Conservation (phyloP, 371 early-diverging fungal species). For the Encephalitozoon cuniculi region DNA sequence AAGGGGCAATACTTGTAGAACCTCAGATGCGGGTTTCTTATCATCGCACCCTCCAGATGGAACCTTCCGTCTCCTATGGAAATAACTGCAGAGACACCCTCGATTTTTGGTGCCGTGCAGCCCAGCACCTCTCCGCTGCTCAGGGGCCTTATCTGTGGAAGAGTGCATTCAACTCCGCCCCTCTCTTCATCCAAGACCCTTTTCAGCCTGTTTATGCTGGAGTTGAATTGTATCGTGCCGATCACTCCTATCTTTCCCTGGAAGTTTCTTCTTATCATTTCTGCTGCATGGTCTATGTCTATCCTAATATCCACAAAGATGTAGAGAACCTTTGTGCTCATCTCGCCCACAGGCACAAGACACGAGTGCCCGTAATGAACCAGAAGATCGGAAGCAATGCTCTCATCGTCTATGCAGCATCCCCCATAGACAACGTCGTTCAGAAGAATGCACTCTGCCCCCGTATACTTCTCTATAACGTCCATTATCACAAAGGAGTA, state of each 20-base stretch:
- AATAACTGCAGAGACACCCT: slow-evolving; percentile 62
- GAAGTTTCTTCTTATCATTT: slow-evolving; percentile 74
- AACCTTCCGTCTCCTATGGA: slow-evolving; percentile 91
- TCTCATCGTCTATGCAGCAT: slow-evolving; percentile 95
- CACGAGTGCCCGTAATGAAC: slow-evolving; percentile 98
- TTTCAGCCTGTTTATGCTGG: slow-evolving; percentile 68
- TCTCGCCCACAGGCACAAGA: slow-evolving; percentile 85
- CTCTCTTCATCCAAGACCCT: not conserved
- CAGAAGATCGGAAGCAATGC: slow-evolving; percentile 86
- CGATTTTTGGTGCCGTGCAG: slow-evolving; percentile 84
- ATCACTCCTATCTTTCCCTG: slow-evolving; percentile 70
- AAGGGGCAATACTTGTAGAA: slow-evolving; percentile 96
- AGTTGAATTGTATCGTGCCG: slow-evolving; percentile 89
- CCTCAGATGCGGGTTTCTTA: slow-evolving; percentile 78
- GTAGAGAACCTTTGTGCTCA: slow-evolving; percentile 83
- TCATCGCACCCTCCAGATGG: slow-evolving; percentile 97
- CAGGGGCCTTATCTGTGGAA: slow-evolving; percentile 82
- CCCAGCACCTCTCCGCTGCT: slow-evolving; percentile 96
- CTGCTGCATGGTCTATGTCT: slow-evolving; percentile 79
- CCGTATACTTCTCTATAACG: slow-evolving; percentile 66
- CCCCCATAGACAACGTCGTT: slow-evolving; percentile 99
- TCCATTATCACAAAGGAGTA: slow-evolving; percentile 82
- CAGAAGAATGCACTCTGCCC: slow-evolving; percentile 80
- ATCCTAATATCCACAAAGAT: slow-evolving; percentile 98
- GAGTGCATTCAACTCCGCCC: not conserved